phyloP scores from a whole-genome alignment of 2,329 filamentous ascomycete genomes.

The Penicillium sp. region DNA sequence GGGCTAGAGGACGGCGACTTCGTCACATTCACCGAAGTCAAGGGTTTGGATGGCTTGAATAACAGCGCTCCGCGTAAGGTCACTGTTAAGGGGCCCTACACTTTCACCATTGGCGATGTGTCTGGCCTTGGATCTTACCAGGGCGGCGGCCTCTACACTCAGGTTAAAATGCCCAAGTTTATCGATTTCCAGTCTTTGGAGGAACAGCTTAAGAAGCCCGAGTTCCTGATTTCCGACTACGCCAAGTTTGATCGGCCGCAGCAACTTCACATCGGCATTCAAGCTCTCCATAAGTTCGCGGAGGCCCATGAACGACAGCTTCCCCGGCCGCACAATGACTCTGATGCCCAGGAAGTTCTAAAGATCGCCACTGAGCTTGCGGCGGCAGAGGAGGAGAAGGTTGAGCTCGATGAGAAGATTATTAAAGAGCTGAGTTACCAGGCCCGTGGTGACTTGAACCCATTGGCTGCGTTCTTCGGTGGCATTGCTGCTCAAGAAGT shows the following conservation, averaged over 20 bases:
- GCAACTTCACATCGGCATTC: conserved; percentile 89
- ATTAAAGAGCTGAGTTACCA: conserved; percentile 94
- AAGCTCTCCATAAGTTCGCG: conserved; percentile 86
- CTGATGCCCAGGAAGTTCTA: conserved; percentile 78
- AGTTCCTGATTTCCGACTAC: conserved; percentile 90
- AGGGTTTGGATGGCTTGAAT: conserved; percentile 91
- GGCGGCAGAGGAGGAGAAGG: conserved; percentile 66
- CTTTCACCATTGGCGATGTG: conserved; percentile 95
- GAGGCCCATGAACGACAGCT: conserved; percentile 72
- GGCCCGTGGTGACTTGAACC: conserved; percentile 84
- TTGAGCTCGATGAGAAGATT: conserved; percentile 89
- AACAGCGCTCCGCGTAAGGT: conserved; percentile 83
- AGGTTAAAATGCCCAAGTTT: conserved; percentile 98
- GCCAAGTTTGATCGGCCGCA: conserved; percentile 96
- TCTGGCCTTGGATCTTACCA: conserved; percentile 84
- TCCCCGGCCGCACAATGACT: conserved; percentile 81
- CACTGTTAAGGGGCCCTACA: conserved; percentile 93
- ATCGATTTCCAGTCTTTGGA: conserved; percentile 85
- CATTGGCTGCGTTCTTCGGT: conserved; percentile 94
- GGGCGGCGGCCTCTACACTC: conserved; percentile 85
- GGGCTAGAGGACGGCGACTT: conserved; percentile 95
- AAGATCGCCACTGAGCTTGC: conserved; percentile 76
- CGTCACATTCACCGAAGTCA: conserved; percentile 90
- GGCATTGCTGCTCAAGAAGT: conserved; percentile 93
- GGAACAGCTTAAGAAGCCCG: conserved; percentile 79